phyloP scores from a whole-genome alignment of 768 basidiomycete genomes.

The Tylopilus sp. region DNA sequence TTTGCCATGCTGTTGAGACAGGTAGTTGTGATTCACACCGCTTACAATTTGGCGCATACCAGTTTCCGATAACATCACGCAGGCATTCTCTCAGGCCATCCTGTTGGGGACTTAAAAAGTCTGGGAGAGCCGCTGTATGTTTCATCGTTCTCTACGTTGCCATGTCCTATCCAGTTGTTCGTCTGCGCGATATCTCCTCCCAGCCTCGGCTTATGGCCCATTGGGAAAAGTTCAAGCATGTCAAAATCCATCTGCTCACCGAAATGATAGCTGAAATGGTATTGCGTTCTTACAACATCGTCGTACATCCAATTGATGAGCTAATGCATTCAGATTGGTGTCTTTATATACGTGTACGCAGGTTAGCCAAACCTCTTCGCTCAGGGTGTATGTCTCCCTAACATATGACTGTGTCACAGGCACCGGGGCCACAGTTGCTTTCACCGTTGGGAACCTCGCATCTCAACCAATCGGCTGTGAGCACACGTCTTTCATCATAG shows the following conservation, averaged over 20 bases:
- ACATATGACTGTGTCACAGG: constrained; percentile 30
- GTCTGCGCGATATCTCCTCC: constrained; percentile 41
- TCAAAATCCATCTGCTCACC: constrained; percentile 47
- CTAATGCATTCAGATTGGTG: constrained; percentile 43
- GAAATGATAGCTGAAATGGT: constrained; percentile 65
- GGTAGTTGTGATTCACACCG: neutral
- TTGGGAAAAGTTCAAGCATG: constrained; percentile 52
- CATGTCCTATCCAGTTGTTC: constrained; percentile 30
- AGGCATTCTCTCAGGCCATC: neutral
- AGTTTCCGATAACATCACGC: neutral
- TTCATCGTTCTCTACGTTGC: neutral
- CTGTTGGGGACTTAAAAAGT: constrained; percentile 6
- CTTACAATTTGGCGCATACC: neutral
- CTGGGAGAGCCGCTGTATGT: neutral
- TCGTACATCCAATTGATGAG: constrained; percentile 1
- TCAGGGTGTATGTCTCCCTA: neutral
- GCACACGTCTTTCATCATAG: constrained; percentile 17
- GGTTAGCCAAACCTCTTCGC: constrained; percentile 30
- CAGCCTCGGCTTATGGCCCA: constrained; percentile 37
- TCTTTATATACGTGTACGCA: constrained; percentile 58
- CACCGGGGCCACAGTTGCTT: constrained; percentile 52
- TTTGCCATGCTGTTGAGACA: neutral
- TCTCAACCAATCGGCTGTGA: constrained; percentile 47
- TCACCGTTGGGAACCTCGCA: constrained; percentile 44
- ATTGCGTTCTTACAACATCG: constrained; percentile 4